A percentile compares a stretch with the other conserved stretches of the same genome.
Conservation (phyloP, 345 rosid genomes). For the Citrus reticulata region DNA sequence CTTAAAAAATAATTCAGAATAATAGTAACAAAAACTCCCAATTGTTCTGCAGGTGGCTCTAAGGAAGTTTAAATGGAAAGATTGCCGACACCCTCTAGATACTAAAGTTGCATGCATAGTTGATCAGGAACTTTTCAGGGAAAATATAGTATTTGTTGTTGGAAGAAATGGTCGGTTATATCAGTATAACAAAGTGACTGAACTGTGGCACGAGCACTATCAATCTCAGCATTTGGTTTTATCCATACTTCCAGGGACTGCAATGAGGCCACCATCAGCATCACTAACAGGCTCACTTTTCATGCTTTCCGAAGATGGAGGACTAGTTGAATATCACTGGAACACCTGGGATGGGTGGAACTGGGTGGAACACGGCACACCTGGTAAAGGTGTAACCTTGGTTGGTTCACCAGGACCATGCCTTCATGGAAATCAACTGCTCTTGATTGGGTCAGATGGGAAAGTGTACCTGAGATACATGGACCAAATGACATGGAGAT, state of each 20-base stretch:
- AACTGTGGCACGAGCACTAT: slow-evolving; percentile 64
- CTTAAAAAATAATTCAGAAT: not conserved
- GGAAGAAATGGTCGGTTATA: slow-evolving; percentile 48
- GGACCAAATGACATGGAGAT: slow-evolving; percentile 54
- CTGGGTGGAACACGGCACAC: slow-evolving; percentile 70
- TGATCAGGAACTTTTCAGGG: slow-evolving; percentile 60
- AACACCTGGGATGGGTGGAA: slow-evolving; percentile 57
- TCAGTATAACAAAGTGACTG: slow-evolving; percentile 64
- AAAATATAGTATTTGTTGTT: slow-evolving; percentile 46
- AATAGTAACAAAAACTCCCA: not conserved
- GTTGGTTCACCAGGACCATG: slow-evolving; percentile 61
- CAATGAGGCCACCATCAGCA: slow-evolving; percentile 35
- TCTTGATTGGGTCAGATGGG: slow-evolving; percentile 61
- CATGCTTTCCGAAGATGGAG: slow-evolving; percentile 58
- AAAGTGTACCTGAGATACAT: slow-evolving; percentile 51
- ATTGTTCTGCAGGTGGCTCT: slow-evolving; percentile 43
- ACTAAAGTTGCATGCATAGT: slow-evolving; percentile 54
- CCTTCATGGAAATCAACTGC: slow-evolving; percentile 44
- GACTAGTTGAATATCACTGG: slow-evolving; percentile 73
- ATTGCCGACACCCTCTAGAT: slow-evolving; percentile 47
- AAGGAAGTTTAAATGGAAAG: slow-evolving; percentile 63
- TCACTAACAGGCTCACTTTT: slow-evolving; percentile 61
- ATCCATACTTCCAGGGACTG: slow-evolving; percentile 47
- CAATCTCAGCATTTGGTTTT: slow-evolving; percentile 60
- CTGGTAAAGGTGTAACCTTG: slow-evolving; percentile 44